Base-by-base conservation (phyloP, 805 yeast species). In the Brettanomyces naardenensis region DNA sequence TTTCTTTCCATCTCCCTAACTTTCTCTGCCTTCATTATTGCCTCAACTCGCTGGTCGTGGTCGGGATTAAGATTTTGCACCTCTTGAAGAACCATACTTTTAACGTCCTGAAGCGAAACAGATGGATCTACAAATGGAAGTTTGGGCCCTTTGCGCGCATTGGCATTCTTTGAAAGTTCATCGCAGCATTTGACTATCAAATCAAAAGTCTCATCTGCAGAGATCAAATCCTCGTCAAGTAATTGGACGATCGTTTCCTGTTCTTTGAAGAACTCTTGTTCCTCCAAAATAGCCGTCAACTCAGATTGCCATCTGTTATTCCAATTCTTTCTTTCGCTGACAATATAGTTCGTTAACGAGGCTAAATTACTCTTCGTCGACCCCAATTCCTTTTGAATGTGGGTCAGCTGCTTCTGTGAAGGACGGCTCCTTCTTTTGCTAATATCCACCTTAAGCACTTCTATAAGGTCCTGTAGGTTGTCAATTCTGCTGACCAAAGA, bases 261-360 rank as follows among this genome's bases (percentile, higher is more conserved):
- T 15, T 87, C 69, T 39, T 84, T 84, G 61, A 89, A 77, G 56
- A 87, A 87, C 47, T 90, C 94, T 57, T 92, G 97, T 52, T 89
- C 97, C 51, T 87, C 95, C 46, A 95, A 82, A 11, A 92, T 90
- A 27, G 80, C 80, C 43, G 87, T 92, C 39, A 92, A 69, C 53
- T 88, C 96, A 4, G 80, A 65, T 54, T 89, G 96, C 97, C 98
- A 90, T 6, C 86, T 80, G 47, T 75, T 75, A 53, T 85, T 84
- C 95, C 97, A 88, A 23, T 75, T 77, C 5, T 88, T 80, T 46
- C 83, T 83, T 53, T 88, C 97, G 4, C 66, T 64, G 1, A 59
- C 51, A 28, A 92, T 79, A 51, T 75, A 87, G 4, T 61, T 61
- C n/a, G 71, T 67, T 70, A 88, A 71, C 2, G 58, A 58, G 1